Percentiles rank a stretch among this genome's conserved stretches.
phyloP scores from a whole-genome alignment of 1,284 basidiomycete genomes.

The Pulveroboletus sp. region DNA sequence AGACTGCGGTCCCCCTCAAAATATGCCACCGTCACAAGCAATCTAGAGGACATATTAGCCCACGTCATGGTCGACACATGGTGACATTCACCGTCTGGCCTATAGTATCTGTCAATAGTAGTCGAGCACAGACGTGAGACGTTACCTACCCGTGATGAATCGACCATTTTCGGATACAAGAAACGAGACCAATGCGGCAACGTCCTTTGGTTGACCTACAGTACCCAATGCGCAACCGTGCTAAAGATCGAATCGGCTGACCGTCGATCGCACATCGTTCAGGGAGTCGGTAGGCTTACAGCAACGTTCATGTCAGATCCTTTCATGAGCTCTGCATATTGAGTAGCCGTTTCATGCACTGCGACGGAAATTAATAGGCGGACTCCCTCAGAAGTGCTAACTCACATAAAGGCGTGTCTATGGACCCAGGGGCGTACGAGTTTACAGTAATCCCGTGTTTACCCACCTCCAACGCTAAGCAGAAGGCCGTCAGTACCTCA shows the following conservation, averaged over 20 bases:
- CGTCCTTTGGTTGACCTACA: constrained; percentile 4
- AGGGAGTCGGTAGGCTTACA: background rate
- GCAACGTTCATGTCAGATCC: background rate
- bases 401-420: constrained; percentile 6
- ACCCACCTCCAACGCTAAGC: constrained; percentile 5
- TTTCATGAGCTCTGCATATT: background rate
- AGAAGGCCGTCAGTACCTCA: background rate
- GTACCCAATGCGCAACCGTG: constrained; percentile 8
- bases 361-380: background rate
- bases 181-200: constrained; percentile 6
- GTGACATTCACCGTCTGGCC: constrained; percentile 4
- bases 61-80: background rate
- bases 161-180: constrained; percentile 2
- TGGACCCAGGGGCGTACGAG: constrained; percentile 3
- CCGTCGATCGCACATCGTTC: background rate
- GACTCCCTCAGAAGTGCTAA: background rate
- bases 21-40: constrained; percentile 9
- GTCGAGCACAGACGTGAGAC: background rate
- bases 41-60: background rate
- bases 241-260: background rate
- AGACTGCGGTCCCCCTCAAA: background rate
- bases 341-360: constrained; percentile 2
- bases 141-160: constrained; percentile 4
- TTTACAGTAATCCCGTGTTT: constrained; percentile 1
- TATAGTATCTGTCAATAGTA: background rate